A percentile compares a stretch with the other conserved stretches of the same genome.
phyloP scores from a whole-genome alignment of 768 basidiomycete species.

The Daedaleopsis sinensis region DNA sequence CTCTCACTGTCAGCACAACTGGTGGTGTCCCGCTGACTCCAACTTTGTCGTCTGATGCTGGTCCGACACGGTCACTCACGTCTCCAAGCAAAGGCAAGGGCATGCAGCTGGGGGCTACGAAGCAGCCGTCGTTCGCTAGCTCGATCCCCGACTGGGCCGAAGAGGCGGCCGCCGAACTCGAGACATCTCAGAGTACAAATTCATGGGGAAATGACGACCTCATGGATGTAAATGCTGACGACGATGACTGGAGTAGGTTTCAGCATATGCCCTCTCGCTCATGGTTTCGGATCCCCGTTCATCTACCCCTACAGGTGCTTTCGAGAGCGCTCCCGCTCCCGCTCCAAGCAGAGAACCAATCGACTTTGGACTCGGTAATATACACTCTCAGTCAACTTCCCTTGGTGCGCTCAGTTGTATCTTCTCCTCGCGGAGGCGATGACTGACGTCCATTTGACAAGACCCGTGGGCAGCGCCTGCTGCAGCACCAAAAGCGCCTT shows the following conservation, averaged over 20 bases:
- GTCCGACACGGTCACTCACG: slow-evolving; percentile 13
- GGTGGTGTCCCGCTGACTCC: slow-evolving; percentile 5
- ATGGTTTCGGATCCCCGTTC: background rate
- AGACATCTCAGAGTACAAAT: slow-evolving; percentile 33
- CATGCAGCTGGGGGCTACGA: slow-evolving; percentile 71
- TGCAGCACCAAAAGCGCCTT: background rate
- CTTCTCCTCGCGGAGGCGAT: background rate
- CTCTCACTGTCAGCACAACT: background rate
- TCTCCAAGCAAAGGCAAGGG: slow-evolving; percentile 49
- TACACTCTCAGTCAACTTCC: background rate
- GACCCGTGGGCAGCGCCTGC: slow-evolving; percentile 20
- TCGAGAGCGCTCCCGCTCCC: slow-evolving; percentile 36
- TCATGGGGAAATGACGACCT: slow-evolving; percentile 80
- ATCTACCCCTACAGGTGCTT: slow-evolving; percentile 26
- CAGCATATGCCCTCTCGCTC: background rate
- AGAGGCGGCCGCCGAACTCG: slow-evolving; percentile 50
- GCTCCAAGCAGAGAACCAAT: slow-evolving; percentile 19
- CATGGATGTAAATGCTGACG: slow-evolving; percentile 92
- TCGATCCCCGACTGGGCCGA: slow-evolving; percentile 62
- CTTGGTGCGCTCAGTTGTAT: background rate
- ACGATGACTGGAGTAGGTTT: slow-evolving; percentile 90
- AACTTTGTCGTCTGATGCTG: slow-evolving; percentile 28
- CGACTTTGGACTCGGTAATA: slow-evolving; percentile 30
- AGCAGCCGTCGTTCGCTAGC: slow-evolving; percentile 40
- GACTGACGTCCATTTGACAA: background rate